These are phyloP conservation scores for Suillus plorans DNA, from an alignment of 768 basidiomycete genomes.

Conservation along the genomic window DNA sequence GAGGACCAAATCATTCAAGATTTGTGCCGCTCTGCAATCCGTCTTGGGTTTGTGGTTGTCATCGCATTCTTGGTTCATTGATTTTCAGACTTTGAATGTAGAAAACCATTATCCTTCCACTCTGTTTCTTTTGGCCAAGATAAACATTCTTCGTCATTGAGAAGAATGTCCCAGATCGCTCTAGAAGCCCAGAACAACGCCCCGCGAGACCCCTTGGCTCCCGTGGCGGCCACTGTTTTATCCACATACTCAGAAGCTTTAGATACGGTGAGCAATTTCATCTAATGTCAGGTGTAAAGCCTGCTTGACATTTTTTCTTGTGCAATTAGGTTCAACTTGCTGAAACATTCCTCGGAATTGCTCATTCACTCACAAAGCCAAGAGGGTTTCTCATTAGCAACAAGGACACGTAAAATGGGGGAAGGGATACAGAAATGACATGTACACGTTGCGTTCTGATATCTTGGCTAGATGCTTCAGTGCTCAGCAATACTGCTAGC, in stretches of 20 bases:
- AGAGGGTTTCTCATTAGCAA: conserved; percentile 45
- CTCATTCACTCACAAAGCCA: conserved; percentile 56
- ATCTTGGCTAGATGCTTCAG: not conserved
- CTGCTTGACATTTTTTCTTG: not conserved
- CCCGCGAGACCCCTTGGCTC: conserved; percentile 38
- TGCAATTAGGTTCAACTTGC: conserved; percentile 47
- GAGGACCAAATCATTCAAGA: conserved; percentile 37
- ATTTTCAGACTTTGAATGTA: conserved; percentile 18
- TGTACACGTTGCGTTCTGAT: not conserved
- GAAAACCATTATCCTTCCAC: conserved; percentile 58
- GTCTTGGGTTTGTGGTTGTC: conserved; percentile 40
- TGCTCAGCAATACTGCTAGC: not conserved
- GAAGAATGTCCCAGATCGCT: conserved; percentile 56
- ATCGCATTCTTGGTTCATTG: not conserved
- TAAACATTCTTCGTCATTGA: conserved; percentile 26
- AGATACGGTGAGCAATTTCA: conserved; percentile 41
- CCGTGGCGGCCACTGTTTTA: conserved; percentile 29
- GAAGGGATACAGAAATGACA: not conserved
- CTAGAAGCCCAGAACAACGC: conserved; percentile 43
- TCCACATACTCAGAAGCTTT: conserved; percentile 53
- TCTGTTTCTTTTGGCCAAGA: conserved; percentile 52
- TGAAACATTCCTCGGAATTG: conserved; percentile 57
- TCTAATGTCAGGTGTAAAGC: not conserved
- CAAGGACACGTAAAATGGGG: not conserved
- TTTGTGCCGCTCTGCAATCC: conserved; percentile 41